Base-by-base conservation (phyloP, 441 rosid species). In the Populus trichocarpa region DNA sequence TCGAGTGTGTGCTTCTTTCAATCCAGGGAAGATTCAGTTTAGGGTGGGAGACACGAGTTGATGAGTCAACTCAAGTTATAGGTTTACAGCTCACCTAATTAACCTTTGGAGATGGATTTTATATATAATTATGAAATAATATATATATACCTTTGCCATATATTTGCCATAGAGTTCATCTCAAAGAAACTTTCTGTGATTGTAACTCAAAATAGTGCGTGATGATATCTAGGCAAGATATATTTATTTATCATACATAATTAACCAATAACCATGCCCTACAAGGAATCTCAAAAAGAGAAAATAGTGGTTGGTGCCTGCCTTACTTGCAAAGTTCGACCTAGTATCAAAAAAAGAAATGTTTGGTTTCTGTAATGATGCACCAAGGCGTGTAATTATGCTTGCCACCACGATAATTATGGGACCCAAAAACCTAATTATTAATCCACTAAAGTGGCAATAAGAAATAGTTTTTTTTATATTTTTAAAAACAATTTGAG, bases 361-460 rank as follows among this genome's bases (percentile, higher is more conserved):
- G 23, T 59, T 8, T n/a, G 23, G 26, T 22, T 9, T 9, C 1
- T 61, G 65, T 10, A 53, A 53, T 53, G 20, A 6, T 18, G 63
- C 20, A 2, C 23, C 4, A 53, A 53, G 3, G 20, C 63, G 5
- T 18, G 63, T 65, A 23, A 75, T n/a, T 11, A 40, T 30, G 67
- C 59, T 8, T 8, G 36, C 32, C 64, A 40, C 67, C 53, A 10
- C 25, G 68, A 16, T 22, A 40, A 10, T 59, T 35, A 3, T 74
- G 81, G 85, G 81, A 35, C 79, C 81, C 77, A 0, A 8, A 16
- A 25, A 35, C 32, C 36, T 76, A 83, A 72, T 77, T 59, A 73
- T 81, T 78, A 26, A 26, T 33, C 59, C 4, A 33, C 28, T 26
- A 6, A 16, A 8, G 61, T 67, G 64, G n/a, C 16, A 42, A 42